A percentile compares a stretch with the other conserved stretches of the same genome.
Conservation (phyloP, 1,284 basidiomycete genomes). For the Neonothopanus nambi region DNA sequence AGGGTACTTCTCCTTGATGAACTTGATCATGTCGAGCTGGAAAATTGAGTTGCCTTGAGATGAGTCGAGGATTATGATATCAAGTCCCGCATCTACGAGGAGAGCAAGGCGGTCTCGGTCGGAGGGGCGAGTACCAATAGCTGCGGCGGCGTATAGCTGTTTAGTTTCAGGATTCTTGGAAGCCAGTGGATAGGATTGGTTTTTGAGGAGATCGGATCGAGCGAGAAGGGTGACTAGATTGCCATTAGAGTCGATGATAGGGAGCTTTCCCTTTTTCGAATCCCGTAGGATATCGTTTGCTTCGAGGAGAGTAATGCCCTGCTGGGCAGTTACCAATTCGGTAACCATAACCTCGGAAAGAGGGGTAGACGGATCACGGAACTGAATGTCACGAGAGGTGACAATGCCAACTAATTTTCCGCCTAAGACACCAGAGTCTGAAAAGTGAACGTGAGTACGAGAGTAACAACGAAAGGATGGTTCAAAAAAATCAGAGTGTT, state of each 20-base stretch:
- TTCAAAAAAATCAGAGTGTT: constrained; percentile 33
- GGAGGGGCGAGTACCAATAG: constrained; percentile 89
- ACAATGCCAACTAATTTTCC: constrained; percentile 97
- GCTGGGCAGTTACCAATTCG: constrained; percentile 76
- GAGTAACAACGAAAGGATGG: constrained; percentile 10
- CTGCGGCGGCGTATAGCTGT: constrained; percentile 97
- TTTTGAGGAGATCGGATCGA: constrained; percentile 96
- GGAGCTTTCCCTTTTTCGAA: constrained; percentile 98
- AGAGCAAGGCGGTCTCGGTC: constrained; percentile 86
- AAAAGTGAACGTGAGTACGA: constrained; percentile 19
- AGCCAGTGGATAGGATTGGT: constrained; percentile 95
- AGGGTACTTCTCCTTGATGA: constrained; percentile 89
- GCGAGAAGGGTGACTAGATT: constrained; percentile 87
- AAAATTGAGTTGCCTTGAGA: constrained; percentile 95
- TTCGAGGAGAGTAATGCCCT: constrained; percentile 87
- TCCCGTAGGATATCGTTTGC: constrained; percentile 95
- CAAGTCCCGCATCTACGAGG: constrained; percentile 92
- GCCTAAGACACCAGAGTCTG: constrained; percentile 86
- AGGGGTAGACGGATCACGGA: constrained; percentile 70
- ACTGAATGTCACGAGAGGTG: constrained; percentile 95
- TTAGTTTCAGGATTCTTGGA: constrained; percentile 92
- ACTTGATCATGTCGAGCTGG: constrained; percentile 94
- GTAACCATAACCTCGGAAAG: constrained; percentile 93
- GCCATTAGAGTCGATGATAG: constrained; percentile 79
- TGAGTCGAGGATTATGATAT: constrained; percentile 95